Percentiles rank a stretch among this genome's conserved stretches.
Evolutionary conservation across 2,329 filamentous ascomycete genomes (phyloP).

Genomic region (Curvularia eragrostidis): DNA sequence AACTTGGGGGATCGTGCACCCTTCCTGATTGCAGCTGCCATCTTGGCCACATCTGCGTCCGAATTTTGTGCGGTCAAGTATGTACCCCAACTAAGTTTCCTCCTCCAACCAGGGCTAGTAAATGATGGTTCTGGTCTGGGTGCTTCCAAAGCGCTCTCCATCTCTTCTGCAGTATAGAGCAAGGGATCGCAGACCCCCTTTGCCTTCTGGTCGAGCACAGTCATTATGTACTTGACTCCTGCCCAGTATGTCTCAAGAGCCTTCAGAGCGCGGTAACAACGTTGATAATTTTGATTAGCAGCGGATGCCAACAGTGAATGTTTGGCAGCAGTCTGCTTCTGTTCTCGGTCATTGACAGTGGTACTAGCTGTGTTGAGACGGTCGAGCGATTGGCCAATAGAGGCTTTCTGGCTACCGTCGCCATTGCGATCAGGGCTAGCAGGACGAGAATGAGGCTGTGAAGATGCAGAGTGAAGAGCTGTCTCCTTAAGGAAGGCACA

Average conservation of each 20-base stretch:
- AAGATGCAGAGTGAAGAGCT: slow-evolving; percentile 69
- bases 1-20: slow-evolving; percentile 39
- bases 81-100: slow-evolving; percentile 55
- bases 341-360: slow-evolving; percentile 39
- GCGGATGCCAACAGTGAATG: slow-evolving; percentile 80
- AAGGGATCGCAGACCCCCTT: slow-evolving; percentile 83
- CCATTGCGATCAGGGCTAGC: slow-evolving; percentile 27
- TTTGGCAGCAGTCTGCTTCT: slow-evolving; percentile 60
- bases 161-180: slow-evolving; percentile 73
- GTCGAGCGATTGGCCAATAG: slow-evolving; percentile 9
- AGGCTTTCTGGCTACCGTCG: slow-evolving; percentile 9
- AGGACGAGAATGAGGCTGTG: slow-evolving; percentile 68
- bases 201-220: slow-evolving; percentile 83
- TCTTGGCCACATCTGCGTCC: slow-evolving; percentile 39
- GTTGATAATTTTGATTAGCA: slow-evolving; percentile 85
- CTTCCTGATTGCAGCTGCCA: slow-evolving; percentile 42
- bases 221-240: slow-evolving; percentile 84
- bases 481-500: slow-evolving; percentile 89
- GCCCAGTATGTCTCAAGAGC: slow-evolving; percentile 86
- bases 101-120: slow-evolving; percentile 59
- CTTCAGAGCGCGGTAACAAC: slow-evolving; percentile 83
- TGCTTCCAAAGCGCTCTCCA: slow-evolving; percentile 70
- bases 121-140: slow-evolving; percentile 59
- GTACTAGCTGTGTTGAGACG: slow-evolving; percentile 18
- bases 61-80: slow-evolving; percentile 47